Evolutionary conservation across 2,329 filamentous ascomycete species (phyloP), one percentile per base, ranked within the genome.

Genomic region (Dothideomycetidae sp.): DNA sequence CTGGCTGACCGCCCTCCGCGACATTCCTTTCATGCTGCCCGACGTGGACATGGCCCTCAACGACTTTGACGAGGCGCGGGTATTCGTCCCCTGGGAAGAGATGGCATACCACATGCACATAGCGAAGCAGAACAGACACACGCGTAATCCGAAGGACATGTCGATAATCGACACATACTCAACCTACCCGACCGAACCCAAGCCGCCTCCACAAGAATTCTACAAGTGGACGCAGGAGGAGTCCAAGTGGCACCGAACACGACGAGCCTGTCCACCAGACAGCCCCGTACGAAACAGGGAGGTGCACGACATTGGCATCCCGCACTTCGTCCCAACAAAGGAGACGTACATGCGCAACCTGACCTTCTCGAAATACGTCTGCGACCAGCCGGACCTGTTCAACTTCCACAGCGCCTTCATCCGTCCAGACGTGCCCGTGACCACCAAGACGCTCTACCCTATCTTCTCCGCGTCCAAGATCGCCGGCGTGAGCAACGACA

Each of bases 391-490:
- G 4, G 49, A 61, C 19, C 51, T 68, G 3, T 58, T 61, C 41
- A 55, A 54, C 10, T 46, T 62, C 1, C 66, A 69, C 42, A 66
- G 64, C 19, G 57, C 56, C 3, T 65, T 69, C 36, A 57, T 67
- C 18, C 62, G 64, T 36, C 65, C 66, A 2, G 50, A 62, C 12
- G 61, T 62, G 3, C 53, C 61, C 3, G n/a, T n/a, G 1, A 62
- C 56, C 13, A 60, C 62, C 0, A 53, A 56, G 28, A 50, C 55
- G 12, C 52, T 70, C 17, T 55, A 68, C 31, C 66, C 66, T 4
- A 47, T 69, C 1, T 69, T 70, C 32, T 60, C 64, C 3, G 64
- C 61, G 5, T 64, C 61, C 9, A 70, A 70, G 40, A 49, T 69
- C 0, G 50, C 59, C 2, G 55, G n/a, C n/a, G n/a, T 63, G 50